Conservation (phyloP, 306 rosid genomes). For the Medicago arabica region DNA sequence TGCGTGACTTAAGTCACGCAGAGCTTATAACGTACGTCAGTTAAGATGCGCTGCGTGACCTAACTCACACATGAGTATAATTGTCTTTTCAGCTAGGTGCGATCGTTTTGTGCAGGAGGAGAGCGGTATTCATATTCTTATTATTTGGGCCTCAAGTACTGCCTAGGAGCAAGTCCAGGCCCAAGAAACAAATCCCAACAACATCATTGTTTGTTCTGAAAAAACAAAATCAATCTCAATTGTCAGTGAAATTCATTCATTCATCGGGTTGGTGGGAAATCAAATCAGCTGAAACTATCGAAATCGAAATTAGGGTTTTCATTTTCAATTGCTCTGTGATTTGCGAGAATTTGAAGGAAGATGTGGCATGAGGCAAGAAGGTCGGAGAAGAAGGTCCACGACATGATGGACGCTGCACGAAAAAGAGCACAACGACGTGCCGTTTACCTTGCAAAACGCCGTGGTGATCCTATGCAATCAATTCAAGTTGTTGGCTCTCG, state of each 20-base stretch:
- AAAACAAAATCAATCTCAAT: background rate
- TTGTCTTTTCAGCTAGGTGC: no score
- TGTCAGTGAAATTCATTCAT: background rate
- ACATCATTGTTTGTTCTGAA: no score
- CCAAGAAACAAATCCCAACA: background rate
- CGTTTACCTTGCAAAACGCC: conserved; percentile 85
- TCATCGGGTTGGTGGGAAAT: background rate
- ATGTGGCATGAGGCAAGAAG: conserved; percentile 99
- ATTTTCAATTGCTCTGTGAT: background rate
- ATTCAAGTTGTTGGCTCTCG: conserved; percentile 79
- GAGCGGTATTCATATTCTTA: no score
- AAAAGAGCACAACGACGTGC: conserved; percentile 97
- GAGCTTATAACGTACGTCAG: no score
- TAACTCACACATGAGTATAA: no score
- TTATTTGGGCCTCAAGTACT: no score
- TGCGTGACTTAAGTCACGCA: no score
- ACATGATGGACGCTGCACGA: conserved; percentile 99
- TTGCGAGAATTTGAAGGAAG: conserved; percentile 16
- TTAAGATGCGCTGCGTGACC: no score
- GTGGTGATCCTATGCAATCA: conserved; percentile 96
- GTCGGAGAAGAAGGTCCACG: conserved; percentile 98
- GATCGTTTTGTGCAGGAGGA: no score
- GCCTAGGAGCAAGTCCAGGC: background rate
- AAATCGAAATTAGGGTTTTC: conserved; percentile 49
- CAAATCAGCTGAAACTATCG: background rate